phyloP scores from a whole-genome alignment of 2,329 filamentous ascomycete genomes.

The Xylogone sp. region DNA sequence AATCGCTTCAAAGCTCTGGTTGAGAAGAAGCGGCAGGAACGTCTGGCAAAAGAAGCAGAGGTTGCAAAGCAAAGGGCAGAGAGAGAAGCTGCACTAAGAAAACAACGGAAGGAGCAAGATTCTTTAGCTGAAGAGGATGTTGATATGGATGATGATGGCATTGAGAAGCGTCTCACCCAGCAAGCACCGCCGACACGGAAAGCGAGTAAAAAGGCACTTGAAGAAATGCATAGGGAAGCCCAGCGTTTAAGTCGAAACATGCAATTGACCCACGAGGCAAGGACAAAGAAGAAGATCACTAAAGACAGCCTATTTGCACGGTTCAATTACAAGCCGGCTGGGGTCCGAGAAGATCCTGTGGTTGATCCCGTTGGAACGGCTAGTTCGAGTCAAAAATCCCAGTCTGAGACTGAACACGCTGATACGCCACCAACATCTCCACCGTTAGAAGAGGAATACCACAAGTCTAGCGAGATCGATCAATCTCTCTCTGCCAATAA shows the following conservation, averaged over 20 bases:
- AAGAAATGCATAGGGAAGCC: constrained; percentile 93
- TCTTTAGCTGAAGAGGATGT: constrained; percentile 51
- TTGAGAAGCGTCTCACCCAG: constrained; percentile 65
- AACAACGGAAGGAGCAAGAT: constrained; percentile 37
- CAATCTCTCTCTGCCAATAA: constrained; percentile 1
- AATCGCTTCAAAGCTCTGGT: constrained; percentile 69
- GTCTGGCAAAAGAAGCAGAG: constrained; percentile 61
- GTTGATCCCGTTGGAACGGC: constrained; percentile 34
- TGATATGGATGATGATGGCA: constrained; percentile 59
- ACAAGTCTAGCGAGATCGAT: not conserved
- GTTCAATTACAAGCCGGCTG: constrained; percentile 65
- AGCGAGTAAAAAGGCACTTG: constrained; percentile 89
- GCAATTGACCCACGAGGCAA: constrained; percentile 85
- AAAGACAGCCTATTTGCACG: constrained; percentile 78
- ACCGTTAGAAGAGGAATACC: constrained; percentile 33
- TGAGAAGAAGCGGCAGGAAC: constrained; percentile 68
- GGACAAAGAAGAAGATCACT: constrained; percentile 86
- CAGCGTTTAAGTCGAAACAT: constrained; percentile 86
- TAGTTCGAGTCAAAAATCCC: constrained; percentile 51
- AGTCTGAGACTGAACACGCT: constrained; percentile 49
- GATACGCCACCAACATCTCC: constrained; percentile 74
- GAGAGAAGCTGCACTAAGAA: constrained; percentile 32
- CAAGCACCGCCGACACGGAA: constrained; percentile 69
- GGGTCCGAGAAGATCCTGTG: constrained; percentile 27
- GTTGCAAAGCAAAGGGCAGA: constrained; percentile 40